Evolutionary conservation across 2,329 filamentous ascomycete species (phyloP).

Genomic region (Neofusicoccum ribis): DNA sequence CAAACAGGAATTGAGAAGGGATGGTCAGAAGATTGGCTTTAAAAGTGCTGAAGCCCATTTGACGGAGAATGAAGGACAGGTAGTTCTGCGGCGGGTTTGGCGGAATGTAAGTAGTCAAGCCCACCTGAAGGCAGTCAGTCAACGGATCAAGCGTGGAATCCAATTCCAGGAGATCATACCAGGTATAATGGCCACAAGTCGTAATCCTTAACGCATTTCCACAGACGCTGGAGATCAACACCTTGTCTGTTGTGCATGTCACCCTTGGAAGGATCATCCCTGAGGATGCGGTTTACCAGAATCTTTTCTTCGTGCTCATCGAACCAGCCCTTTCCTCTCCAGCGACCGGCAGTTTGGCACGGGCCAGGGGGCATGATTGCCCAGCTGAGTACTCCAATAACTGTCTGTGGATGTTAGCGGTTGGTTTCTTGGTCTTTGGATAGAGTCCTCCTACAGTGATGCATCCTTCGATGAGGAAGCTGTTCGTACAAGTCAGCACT

Average conservation of each 20-base stretch:
- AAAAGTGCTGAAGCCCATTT: slow-evolving; percentile 40
- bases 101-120: slow-evolving; percentile 44
- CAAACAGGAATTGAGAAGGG: slow-evolving; percentile 41
- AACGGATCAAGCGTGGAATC: fast-evolving
- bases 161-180: neutral
- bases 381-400: slow-evolving; percentile 55
- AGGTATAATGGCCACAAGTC: slow-evolving; percentile 42
- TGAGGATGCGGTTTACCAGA: slow-evolving; percentile 17
- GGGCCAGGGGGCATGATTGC: neutral
- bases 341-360: slow-evolving; percentile 5
- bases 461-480: slow-evolving; percentile 29
- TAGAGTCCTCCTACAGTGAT: slow-evolving; percentile 44
- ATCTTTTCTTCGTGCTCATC: slow-evolving; percentile 12
- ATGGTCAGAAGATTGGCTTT: slow-evolving; percentile 29
- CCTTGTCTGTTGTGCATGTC: slow-evolving; percentile 41
- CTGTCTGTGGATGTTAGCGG: neutral
- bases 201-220: slow-evolving; percentile 36
- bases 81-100: slow-evolving; percentile 47
- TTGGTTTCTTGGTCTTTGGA: neutral
- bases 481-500: neutral
- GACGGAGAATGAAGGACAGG: slow-evolving; percentile 47
- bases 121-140: slow-evolving; percentile 22
- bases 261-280: slow-evolving; percentile 27
- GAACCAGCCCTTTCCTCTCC: slow-evolving; percentile 11
- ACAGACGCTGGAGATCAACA: slow-evolving; percentile 32